phyloP scores from a whole-genome alignment of 805 yeast genomes.

The Yamadazyma olivae region DNA sequence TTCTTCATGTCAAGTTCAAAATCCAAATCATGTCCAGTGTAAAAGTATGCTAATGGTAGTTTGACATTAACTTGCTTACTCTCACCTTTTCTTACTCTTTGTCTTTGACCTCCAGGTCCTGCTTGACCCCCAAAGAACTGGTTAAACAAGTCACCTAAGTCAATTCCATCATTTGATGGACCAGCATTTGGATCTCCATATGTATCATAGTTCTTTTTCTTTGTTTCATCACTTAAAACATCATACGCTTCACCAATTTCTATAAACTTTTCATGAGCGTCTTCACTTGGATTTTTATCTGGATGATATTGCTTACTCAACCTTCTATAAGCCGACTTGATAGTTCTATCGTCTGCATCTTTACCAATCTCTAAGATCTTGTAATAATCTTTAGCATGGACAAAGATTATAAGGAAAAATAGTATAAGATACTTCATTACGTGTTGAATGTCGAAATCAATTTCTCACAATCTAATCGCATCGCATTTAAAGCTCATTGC shows the following conservation, averaged over 20 bases:
- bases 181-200: constrained; percentile 69
- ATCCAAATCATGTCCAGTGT: constrained; percentile 60
- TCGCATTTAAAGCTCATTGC: no score
- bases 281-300: constrained; percentile 84
- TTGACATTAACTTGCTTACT: constrained; percentile 56
- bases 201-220: constrained; percentile 64
- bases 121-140: constrained; percentile 33
- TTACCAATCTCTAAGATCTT: constrained; percentile 64
- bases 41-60: constrained; percentile 63
- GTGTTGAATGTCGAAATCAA: neutral
- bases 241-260: constrained; percentile 95
- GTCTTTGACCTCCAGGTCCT: constrained; percentile 22
- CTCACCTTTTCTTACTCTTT: constrained; percentile 59
- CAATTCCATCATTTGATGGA: constrained; percentile 14
- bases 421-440: constrained; percentile 5
- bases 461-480: no score
- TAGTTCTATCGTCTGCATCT: constrained; percentile 73
- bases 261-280: constrained; percentile 81
- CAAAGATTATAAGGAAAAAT: constrained; percentile 6
- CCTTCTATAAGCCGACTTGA: constrained; percentile 80
- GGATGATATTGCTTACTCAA: constrained; percentile 89
- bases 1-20: constrained; percentile 68
- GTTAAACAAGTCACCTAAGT: constrained; percentile 61
- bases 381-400: constrained; percentile 47
- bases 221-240: constrained; percentile 68